Percentiles rank a stretch among this genome's conserved stretches.
Evolutionary conservation across 768 basidiomycete genomes (phyloP).

Genomic region (Hericium rajendrae): DNA sequence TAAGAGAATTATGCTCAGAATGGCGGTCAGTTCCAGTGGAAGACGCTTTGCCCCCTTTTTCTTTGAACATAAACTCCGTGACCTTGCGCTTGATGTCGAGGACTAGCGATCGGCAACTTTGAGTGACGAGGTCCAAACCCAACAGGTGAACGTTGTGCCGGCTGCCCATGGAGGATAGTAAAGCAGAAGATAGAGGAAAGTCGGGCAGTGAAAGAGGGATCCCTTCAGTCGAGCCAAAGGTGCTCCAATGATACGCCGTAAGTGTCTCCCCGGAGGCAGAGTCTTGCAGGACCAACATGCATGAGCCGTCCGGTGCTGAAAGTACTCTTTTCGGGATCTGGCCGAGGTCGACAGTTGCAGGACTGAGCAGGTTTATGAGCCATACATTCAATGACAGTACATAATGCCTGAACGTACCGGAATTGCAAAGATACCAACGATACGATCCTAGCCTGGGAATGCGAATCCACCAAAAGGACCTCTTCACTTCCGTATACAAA

Average conservation of each 20-base stretch:
- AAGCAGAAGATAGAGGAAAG: slow-evolving; percentile 15
- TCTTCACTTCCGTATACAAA: slow-evolving; percentile 46
- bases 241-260: slow-evolving; percentile 43
- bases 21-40: not conserved
- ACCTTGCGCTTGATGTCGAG: slow-evolving; percentile 45
- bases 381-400: not conserved
- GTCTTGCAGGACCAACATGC: slow-evolving; percentile 29
- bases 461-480: slow-evolving; percentile 38
- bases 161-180: slow-evolving; percentile 37
- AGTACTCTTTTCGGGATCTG: slow-evolving; percentile 23
- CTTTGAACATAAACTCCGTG: slow-evolving; percentile 47
- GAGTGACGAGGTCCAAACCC: slow-evolving; percentile 25
- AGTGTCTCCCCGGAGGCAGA: slow-evolving; percentile 9
- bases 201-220: slow-evolving; percentile 28
- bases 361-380: slow-evolving; percentile 2
- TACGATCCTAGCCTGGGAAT: slow-evolving; percentile 36
- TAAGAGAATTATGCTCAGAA: slow-evolving; percentile 37
- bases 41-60: slow-evolving; percentile 19
- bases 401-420: slow-evolving; percentile 25
- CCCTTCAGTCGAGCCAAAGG: slow-evolving; percentile 44
- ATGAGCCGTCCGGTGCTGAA: slow-evolving; percentile 48
- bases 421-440: slow-evolving; percentile 46
- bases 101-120: slow-evolving; percentile 30
- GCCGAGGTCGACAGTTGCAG: slow-evolving; percentile 33
- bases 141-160: slow-evolving; percentile 35